phyloP scores from a whole-genome alignment of 768 basidiomycete species.

The Russula vinacea region DNA sequence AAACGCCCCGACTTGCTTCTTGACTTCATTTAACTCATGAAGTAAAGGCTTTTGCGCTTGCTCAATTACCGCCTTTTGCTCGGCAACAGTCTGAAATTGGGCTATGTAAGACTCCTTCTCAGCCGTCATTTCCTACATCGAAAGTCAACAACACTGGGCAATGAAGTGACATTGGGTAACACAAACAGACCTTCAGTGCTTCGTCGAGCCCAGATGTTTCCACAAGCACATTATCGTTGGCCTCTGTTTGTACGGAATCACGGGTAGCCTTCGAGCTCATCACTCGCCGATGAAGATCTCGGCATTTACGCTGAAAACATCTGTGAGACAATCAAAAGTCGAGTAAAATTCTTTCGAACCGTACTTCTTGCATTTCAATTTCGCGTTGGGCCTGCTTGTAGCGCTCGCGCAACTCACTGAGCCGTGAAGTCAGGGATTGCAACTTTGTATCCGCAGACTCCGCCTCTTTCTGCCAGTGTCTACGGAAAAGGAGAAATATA shows the following conservation, averaged over 20 bases:
- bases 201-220: slow-evolving; percentile 55
- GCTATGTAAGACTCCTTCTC: slow-evolving; percentile 48
- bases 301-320: slow-evolving; percentile 21
- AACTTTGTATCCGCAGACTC: slow-evolving; percentile 42
- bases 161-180: neutral
- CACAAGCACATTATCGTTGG: slow-evolving; percentile 66
- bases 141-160: neutral
- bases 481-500: slow-evolving; percentile 31
- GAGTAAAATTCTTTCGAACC: neutral
- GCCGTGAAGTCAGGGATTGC: slow-evolving; percentile 33
- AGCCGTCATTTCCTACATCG: slow-evolving; percentile 48
- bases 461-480: slow-evolving; percentile 47
- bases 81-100: slow-evolving; percentile 50
- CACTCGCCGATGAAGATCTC: slow-evolving; percentile 15
- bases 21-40: slow-evolving; percentile 46
- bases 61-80: slow-evolving; percentile 49
- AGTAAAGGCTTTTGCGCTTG: slow-evolving; percentile 45
- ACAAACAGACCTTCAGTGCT: slow-evolving; percentile 54
- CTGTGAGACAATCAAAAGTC: slow-evolving; percentile 1
- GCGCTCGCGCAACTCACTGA: slow-evolving; percentile 34
- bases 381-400: slow-evolving; percentile 36
- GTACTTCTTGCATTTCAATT: slow-evolving; percentile 23
- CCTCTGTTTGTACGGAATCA: slow-evolving; percentile 51
- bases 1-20: slow-evolving; percentile 50
- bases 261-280: slow-evolving; percentile 37